These are phyloP conservation scores for Andrographis paniculata DNA, from an alignment of 305 asterid species.

Conservation along the genomic window DNA sequence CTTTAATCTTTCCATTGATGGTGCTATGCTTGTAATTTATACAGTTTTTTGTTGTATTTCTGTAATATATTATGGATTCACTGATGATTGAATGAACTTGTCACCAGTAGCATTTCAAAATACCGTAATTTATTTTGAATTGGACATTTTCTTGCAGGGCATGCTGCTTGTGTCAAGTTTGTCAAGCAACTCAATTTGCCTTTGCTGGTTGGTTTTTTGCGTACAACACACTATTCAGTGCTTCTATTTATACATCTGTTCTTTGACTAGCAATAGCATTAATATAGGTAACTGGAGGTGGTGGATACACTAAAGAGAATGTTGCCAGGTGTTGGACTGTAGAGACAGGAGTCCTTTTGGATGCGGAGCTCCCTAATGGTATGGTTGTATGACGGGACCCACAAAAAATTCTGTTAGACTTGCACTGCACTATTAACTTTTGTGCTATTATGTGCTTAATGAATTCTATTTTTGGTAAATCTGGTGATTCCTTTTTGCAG, in stretches of 20 bases:
- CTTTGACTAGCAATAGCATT: constrained; percentile 15
- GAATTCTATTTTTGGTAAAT: background rate
- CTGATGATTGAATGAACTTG: constrained; percentile 7
- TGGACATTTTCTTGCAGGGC: constrained; percentile 50
- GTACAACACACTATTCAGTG: constrained; percentile 6
- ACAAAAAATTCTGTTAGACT: no score
- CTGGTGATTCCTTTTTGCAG: constrained; percentile 34
- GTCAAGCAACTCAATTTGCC: constrained; percentile 93
- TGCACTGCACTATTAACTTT: background rate
- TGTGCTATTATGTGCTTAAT: background rate
- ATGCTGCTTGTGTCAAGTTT: constrained; percentile 94
- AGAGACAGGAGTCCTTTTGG: constrained; percentile 90
- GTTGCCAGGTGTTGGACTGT: constrained; percentile 99
- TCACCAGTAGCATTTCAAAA: no score
- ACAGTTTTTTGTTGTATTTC: constrained; percentile 14
- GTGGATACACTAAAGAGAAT: constrained; percentile 98
- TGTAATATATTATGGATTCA: constrained; percentile 1
- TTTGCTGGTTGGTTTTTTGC: constrained; percentile 62
- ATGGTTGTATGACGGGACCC: constrained; percentile 12
- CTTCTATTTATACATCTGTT: background rate
- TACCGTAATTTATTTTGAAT: background rate
- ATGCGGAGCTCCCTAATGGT: constrained; percentile 83
- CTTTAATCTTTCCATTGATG: constrained; percentile 98
- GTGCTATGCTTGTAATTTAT: constrained; percentile 52
- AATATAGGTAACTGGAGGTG: constrained; percentile 96